Conservation (phyloP, 495 filamentous ascomycete genomes). For the Pseudoneurospora amorphoporcata region DNA sequence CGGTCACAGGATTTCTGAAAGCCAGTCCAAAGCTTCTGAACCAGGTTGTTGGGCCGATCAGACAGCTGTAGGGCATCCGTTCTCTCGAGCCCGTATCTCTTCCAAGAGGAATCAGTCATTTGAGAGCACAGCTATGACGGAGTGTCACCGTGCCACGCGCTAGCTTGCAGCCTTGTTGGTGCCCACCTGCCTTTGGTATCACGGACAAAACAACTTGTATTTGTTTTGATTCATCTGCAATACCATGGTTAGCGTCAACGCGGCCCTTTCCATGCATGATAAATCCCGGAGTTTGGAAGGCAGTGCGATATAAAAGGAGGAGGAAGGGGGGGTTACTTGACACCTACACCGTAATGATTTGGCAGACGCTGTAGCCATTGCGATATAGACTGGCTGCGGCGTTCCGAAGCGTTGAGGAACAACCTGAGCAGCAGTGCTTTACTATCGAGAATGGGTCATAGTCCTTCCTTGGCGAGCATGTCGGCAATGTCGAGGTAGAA, state of each 20-base stretch:
- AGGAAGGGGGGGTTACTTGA: not conserved
- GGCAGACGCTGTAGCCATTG: not conserved
- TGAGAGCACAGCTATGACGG: not conserved
- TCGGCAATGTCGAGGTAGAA: slow-evolving; percentile 90
- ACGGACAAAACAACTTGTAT: not conserved
- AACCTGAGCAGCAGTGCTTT: not conserved
- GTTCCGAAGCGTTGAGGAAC: not conserved
- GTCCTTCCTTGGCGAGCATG: slow-evolving; percentile 66
- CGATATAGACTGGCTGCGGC: not conserved
- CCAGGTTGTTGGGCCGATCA: not conserved
- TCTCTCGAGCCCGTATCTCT: not conserved
- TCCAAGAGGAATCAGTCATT: not conserved
- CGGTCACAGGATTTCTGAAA: not conserved
- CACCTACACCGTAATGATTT: not conserved
- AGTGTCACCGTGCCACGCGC: not conserved
- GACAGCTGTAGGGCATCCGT: not conserved
- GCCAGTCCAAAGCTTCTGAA: not conserved
- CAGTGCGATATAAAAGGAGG: not conserved
- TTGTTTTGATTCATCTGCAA: not conserved
- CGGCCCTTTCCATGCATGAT: not conserved
- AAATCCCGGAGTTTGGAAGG: not conserved
- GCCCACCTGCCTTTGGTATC: not conserved
- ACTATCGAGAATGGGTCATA: slow-evolving; percentile 22
- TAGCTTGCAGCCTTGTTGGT: not conserved
- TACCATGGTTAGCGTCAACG: not conserved